These are phyloP conservation scores for Ceratobasidium sp. DNA, from an alignment of 1,284 basidiomycete genomes.

Conservation along the genomic window DNA sequence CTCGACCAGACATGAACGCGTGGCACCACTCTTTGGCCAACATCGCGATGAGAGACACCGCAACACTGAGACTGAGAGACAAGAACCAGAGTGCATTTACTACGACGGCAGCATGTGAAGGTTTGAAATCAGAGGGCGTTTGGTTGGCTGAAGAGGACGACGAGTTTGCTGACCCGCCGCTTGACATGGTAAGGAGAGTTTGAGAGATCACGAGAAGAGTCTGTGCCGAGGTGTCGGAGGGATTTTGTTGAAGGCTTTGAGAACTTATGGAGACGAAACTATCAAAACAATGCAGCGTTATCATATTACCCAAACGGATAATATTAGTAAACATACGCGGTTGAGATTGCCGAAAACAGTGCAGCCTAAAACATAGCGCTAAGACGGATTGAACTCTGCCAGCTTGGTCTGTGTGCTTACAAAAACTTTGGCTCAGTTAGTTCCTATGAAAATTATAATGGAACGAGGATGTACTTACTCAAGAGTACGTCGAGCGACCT, in stretches of 20 bases:
- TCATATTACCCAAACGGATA: background rate
- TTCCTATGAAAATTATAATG: background rate
- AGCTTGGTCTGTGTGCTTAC: background rate
- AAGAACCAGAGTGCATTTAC: constrained; percentile 7
- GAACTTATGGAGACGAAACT: constrained; percentile 16
- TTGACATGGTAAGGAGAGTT: constrained; percentile 1
- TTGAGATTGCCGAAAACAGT: constrained; percentile 28
- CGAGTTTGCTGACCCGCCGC: background rate
- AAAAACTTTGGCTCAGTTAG: background rate
- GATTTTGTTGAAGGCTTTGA: constrained; percentile 8
- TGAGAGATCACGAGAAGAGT: background rate
- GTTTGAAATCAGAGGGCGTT: background rate
- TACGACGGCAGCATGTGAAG: background rate
- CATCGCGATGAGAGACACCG: background rate
- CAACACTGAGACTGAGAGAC: constrained; percentile 16
- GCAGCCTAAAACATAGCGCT: constrained; percentile 4
- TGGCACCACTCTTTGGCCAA: constrained; percentile 5
- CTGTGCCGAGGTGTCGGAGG: background rate
- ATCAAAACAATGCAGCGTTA: background rate
- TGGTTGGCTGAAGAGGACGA: background rate
- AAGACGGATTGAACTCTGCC: background rate
- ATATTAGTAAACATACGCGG: background rate
- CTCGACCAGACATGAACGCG: background rate
- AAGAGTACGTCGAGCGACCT: constrained; percentile 18
- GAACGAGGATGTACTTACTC: background rate